A percentile compares a stretch with the other conserved stretches of the same genome.
Conservation (phyloP, 352 stramenopile species). For the Globisporangium alternatum region DNA sequence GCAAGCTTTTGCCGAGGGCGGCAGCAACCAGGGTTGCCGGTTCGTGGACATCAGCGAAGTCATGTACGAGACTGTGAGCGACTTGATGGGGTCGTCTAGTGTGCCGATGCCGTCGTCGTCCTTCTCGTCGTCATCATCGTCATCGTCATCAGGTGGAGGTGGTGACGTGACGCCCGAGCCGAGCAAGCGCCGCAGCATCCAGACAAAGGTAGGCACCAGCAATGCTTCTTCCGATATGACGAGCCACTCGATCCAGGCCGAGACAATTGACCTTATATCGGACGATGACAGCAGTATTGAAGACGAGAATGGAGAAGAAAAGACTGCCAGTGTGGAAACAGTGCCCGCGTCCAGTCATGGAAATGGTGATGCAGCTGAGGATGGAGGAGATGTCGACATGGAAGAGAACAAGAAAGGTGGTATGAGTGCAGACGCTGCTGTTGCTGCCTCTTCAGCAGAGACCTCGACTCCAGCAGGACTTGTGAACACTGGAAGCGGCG, state of each 20-base stretch:
- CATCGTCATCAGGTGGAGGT: background rate
- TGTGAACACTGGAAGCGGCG: background rate
- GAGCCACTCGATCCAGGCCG: constrained; percentile 1
- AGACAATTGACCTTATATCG: constrained; percentile 14
- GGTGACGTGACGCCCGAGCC: constrained; percentile 1
- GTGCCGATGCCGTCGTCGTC: background rate
- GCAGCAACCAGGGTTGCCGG: background rate
- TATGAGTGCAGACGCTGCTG: background rate
- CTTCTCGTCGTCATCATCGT: background rate
- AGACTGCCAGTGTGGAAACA: background rate
- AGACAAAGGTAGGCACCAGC: constrained; percentile 8
- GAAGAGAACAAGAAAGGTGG: background rate
- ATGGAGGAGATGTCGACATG: constrained; percentile 1
- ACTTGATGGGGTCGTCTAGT: background rate
- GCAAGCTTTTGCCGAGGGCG: background rate
- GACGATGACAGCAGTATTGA: constrained; percentile 9
- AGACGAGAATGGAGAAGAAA: background rate
- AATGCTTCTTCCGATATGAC: background rate
- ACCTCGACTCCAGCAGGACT: background rate
- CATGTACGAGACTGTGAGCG: constrained; percentile 12
- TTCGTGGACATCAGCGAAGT: constrained; percentile 15
- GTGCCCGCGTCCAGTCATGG: background rate
- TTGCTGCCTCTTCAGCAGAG: background rate
- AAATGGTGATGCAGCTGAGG: background rate
- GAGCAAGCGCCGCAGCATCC: constrained; percentile 5